Percentiles rank a stretch among this genome's conserved stretches.
phyloP scores from a whole-genome alignment of 495 filamentous ascomycete genomes.

The Penicillium steckii region DNA sequence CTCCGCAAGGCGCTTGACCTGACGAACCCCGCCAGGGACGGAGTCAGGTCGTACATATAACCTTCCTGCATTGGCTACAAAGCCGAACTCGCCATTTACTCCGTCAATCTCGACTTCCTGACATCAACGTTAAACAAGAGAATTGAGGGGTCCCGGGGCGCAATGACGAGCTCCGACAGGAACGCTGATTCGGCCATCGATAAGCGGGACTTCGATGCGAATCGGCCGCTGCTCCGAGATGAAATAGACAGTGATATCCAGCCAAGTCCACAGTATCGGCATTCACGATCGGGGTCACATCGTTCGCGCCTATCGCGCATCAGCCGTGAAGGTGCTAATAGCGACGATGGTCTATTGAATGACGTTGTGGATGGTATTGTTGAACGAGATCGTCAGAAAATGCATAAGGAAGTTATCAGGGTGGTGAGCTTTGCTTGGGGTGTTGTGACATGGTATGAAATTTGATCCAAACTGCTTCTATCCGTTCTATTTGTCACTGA shows the following conservation, averaged over 20 bases:
- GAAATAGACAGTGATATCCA: slow-evolving; percentile 22
- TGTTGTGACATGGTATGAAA: slow-evolving; percentile 54
- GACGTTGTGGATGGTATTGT: slow-evolving; percentile 61
- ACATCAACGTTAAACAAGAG: neutral
- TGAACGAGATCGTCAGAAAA: slow-evolving; percentile 52
- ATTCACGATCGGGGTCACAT: slow-evolving; percentile 23
- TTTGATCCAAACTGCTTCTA: neutral
- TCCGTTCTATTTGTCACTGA: slow-evolving; percentile 5
- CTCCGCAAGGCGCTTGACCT: slow-evolving; percentile 2
- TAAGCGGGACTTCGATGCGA: slow-evolving; percentile 61
- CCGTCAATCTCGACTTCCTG: neutral
- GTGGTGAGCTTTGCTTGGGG: slow-evolving; percentile 60
- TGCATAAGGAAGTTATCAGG: slow-evolving; percentile 51
- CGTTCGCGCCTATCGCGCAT: slow-evolving; percentile 17
- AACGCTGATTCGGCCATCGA: slow-evolving; percentile 34
- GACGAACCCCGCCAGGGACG: neutral
- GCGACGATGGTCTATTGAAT: slow-evolving; percentile 55
- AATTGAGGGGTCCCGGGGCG: neutral
- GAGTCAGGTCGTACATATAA: neutral
- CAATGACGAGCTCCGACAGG: slow-evolving; percentile 31
- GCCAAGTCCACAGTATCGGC: slow-evolving; percentile 1
- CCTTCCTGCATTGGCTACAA: neutral
- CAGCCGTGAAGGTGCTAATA: slow-evolving; percentile 20
- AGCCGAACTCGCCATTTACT: neutral
- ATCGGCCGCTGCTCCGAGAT: slow-evolving; percentile 45